Conservation (phyloP, 2,329 filamentous ascomycete species). For the Dothideomycetidae sp. region DNA sequence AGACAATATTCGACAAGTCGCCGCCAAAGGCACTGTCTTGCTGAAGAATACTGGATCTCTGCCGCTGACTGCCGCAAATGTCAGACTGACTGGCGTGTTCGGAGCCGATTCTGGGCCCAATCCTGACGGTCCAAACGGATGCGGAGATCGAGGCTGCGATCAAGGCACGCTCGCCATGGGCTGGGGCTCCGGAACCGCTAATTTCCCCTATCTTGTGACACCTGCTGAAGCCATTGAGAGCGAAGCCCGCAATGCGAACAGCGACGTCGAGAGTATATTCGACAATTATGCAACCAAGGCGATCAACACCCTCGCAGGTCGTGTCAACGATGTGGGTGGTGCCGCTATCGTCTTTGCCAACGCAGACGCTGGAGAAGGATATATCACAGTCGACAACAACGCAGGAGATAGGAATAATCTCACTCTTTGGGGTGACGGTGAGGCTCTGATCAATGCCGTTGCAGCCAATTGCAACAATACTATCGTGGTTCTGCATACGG, state of each 20-base stretch:
- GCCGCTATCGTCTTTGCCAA: conserved; percentile 36
- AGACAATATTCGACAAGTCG: conserved; percentile 51
- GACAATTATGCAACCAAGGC: conserved; percentile 17
- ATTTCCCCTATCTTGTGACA: conserved; percentile 21
- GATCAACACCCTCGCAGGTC: conserved; percentile 19
- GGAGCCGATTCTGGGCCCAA: conserved; percentile 36
- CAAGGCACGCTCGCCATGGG: conserved; percentile 34
- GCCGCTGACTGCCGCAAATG: conserved; percentile 29
- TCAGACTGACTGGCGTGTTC: conserved; percentile 35
- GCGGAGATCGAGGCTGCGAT: conserved; percentile 30
- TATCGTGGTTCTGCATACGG: conserved; percentile 74
- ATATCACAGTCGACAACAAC: conserved; percentile 30
- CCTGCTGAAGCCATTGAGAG: conserved; percentile 19
- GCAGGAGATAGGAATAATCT: conserved; percentile 35
- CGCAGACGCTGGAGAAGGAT: conserved; percentile 35
- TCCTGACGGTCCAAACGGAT: conserved; percentile 33
- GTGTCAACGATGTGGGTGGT: conserved; percentile 11
- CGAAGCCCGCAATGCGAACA: conserved; percentile 15
- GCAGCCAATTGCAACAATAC: conserved; percentile 66
- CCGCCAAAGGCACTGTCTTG: conserved; percentile 35
- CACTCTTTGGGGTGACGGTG: conserved; percentile 30
- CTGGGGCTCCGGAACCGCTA: conserved; percentile 32
- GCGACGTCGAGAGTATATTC: conserved; percentile 16
- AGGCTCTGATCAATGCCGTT: conserved; percentile 56
- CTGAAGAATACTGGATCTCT: conserved; percentile 30